These are phyloP conservation scores for Fragilaria radians DNA, from an alignment of 108 stramenopile genomes.

Conservation along the genomic window DNA sequence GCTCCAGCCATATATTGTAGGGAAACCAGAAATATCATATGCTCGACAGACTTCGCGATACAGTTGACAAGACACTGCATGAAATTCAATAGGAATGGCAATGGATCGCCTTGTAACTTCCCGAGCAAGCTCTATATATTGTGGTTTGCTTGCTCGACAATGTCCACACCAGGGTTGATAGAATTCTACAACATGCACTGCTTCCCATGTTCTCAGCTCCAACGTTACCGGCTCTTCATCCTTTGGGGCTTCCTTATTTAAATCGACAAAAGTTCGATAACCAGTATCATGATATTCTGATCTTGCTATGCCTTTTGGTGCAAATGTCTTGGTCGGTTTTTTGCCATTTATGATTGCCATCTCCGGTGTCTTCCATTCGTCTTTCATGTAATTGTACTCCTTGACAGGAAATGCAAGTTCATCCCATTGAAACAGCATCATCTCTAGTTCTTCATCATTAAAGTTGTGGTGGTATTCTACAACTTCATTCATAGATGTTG, in stretches of 20 bases:
- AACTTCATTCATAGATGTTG: background rate
- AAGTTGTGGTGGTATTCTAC: conserved; percentile 9
- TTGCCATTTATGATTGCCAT: background rate
- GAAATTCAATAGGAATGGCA: conserved; percentile 17
- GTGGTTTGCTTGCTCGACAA: conserved; percentile 24
- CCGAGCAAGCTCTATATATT: conserved; percentile 25
- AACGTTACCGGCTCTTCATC: conserved; percentile 5
- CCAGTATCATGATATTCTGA: background rate
- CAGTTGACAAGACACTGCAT: conserved; percentile 29
- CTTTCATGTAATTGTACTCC: conserved; percentile 21
- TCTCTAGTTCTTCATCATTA: conserved; percentile 12
- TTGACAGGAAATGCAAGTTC: conserved; percentile 5
- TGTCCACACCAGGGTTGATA: conserved; percentile 32
- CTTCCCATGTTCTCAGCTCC: conserved; percentile 1
- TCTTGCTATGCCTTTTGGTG: conserved; percentile 1
- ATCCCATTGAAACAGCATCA: conserved; percentile 20
- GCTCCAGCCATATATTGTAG: conserved; percentile 18
- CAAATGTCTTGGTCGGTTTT: background rate
- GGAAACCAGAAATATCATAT: conserved; percentile 25
- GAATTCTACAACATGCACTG: conserved; percentile 23
- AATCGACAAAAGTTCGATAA: background rate
- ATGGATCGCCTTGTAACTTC: conserved; percentile 20
- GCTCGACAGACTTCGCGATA: conserved; percentile 21
- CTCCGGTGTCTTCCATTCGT: conserved; percentile 9
- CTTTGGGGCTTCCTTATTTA: conserved; percentile 1